phyloP scores from a whole-genome alignment of 176 grass and related monocot genomes.

The Oryza longistaminata region DNA sequence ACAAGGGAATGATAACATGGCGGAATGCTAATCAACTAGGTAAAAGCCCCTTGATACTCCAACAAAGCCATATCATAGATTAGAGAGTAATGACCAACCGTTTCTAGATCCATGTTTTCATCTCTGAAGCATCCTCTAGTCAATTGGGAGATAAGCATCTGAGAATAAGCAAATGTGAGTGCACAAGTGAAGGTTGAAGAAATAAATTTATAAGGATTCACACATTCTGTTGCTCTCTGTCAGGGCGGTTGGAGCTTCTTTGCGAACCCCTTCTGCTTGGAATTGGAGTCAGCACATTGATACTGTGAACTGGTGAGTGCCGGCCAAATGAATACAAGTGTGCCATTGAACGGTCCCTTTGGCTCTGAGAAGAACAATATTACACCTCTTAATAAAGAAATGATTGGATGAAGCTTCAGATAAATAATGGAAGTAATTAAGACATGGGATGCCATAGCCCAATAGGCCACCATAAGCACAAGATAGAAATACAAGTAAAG shows the following conservation, averaged over 20 bases:
- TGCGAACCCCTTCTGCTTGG: conserved; percentile 40
- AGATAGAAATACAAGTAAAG: conserved; percentile 24
- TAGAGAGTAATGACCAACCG: conserved; percentile 41
- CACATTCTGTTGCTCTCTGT: conserved; percentile 62
- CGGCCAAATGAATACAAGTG: conserved; percentile 55
- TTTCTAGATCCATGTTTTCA: conserved; percentile 73
- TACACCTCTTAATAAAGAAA: conserved; percentile 18
- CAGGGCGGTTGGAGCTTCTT: conserved; percentile 50
- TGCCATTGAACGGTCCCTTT: conserved; percentile 67
- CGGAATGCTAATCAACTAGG: not conserved
- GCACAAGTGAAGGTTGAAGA: conserved; percentile 13
- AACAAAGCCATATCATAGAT: conserved; percentile 13
- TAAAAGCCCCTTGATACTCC: not conserved
- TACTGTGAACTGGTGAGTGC: conserved; percentile 32
- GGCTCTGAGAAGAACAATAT: conserved; percentile 42
- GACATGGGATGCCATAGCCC: not conserved
- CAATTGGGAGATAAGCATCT: conserved; percentile 72
- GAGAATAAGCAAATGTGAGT: conserved; percentile 40
- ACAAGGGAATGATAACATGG: conserved; percentile 4
- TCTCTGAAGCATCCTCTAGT: conserved; percentile 47
- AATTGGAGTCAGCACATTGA: conserved; percentile 18
- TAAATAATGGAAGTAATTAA: conserved; percentile 17
- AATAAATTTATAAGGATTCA: conserved; percentile 32
- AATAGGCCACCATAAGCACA: not conserved
- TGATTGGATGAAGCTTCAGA: conserved; percentile 15